These are phyloP conservation scores for Diversispora epigaea DNA, from an alignment of 192 early-diverging fungal species.

Conservation along the genomic window DNA sequence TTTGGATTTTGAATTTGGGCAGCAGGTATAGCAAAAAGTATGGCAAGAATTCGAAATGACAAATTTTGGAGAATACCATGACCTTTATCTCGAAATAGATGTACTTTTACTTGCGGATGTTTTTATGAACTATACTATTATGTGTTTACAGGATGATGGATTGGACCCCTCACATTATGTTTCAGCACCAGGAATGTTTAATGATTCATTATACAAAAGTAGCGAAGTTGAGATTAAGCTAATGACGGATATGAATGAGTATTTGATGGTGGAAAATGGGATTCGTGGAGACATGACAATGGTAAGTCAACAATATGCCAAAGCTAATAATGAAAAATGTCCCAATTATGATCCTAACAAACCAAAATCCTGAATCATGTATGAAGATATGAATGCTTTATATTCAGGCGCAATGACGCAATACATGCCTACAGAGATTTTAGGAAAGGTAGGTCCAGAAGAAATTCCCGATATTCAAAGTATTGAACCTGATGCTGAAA, in stretches of 20 bases:
- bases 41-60: slow-evolving; percentile 17
- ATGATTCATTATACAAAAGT: slow-evolving; percentile 29
- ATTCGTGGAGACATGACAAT: slow-evolving; percentile 21
- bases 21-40: too few relatives aligned
- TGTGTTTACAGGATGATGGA: slow-evolving; percentile 24
- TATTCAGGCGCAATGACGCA: slow-evolving; percentile 26
- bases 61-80: slow-evolving; percentile 29
- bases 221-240: slow-evolving; percentile 11
- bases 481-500: slow-evolving; percentile 18
- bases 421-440: slow-evolving; percentile 24
- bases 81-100: slow-evolving; percentile 24
- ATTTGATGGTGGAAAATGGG: not conserved
- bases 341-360: slow-evolving; percentile 17
- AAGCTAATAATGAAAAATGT: slow-evolving; percentile 26
- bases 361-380: not conserved
- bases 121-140: slow-evolving; percentile 28
- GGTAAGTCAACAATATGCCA: slow-evolving; percentile 20
- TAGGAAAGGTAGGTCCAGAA: slow-evolving; percentile 21
- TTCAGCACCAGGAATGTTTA: slow-evolving; percentile 26
- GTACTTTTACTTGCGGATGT: slow-evolving; percentile 30
- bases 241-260: slow-evolving; percentile 22
- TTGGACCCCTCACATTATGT: slow-evolving; percentile 25
- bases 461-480: slow-evolving; percentile 21
- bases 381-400: slow-evolving; percentile 32
- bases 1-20: too few relatives aligned